Evolutionary conservation across 2,329 filamentous ascomycete genomes (phyloP), one percentile per base, ranked within the genome.

Genomic region (Cercospora zeae-maydis): DNA sequence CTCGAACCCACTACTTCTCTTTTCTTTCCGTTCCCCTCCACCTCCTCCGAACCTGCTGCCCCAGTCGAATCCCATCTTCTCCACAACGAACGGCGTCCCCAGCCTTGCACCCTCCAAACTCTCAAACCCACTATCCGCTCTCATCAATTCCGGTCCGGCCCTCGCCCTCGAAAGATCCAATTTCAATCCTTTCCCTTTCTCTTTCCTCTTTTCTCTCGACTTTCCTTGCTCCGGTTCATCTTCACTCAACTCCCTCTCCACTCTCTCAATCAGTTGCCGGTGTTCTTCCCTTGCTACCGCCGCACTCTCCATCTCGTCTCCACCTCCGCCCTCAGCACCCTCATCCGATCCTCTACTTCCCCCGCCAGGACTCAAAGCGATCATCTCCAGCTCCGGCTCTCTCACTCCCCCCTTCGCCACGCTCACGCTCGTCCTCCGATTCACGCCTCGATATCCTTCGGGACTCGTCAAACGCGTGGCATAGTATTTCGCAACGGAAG

Each of bases 341-440:
- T 67, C 63, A 27, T 66, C 61, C 42, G 69, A 45, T 49, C 67
- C 63, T 63, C 66, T 64, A 27, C 70, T 59, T 30, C 30, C 47
- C 24, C 65, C 34, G 4, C 52, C 45, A 31, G 66, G 39, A 6
- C 52, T 39, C 19, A 63, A 49, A 2, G 65, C 62, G 31, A 82
- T 56, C 5, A 82, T 72, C 66, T 82, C 80, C 55, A 82, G 70
- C 59, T 82, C 80, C 0, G 80, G 80, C 63, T 78, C 75, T 34
- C 77, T 74, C 3, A 82, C 67, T n/a, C 72, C 74, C 1, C 79
- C 80, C 14, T 77, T 75, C 13, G 75, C 73, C 0, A 77, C 71
- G 9, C 57, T 59, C 13, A 80, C 73, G 0, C 76, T 78, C 39
- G 76, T 79, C 2, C 80, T 75, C 63, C 81, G 78, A 27, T 80